phyloP scores from a whole-genome alignment of 257 asterid species.

The Craterostigma plantagineum region DNA sequence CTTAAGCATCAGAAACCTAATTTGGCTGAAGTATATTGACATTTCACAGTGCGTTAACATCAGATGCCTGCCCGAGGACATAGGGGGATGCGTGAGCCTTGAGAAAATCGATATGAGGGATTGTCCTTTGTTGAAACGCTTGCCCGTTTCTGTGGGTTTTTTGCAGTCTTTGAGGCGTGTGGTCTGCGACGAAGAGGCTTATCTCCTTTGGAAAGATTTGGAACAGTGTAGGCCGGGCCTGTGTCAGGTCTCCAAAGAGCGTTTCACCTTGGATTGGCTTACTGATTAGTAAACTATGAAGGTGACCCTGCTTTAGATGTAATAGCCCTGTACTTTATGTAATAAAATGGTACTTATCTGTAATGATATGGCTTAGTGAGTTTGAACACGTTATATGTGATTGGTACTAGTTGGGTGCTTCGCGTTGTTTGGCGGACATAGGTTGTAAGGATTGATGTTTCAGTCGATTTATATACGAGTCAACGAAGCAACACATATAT shows the following conservation, averaged over 20 bases:
- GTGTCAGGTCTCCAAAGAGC: conserved; percentile 53
- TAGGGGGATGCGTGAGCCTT: conserved; percentile 43
- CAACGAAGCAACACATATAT: no score
- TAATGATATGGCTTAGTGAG: no score
- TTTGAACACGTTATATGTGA: no score
- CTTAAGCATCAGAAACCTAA: conserved; percentile 25
- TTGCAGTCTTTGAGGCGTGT: conserved; percentile 33
- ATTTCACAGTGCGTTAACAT: conserved; percentile 58
- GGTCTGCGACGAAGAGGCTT: conserved; percentile 60
- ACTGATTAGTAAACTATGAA: conserved; percentile 18
- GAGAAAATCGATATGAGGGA: conserved; percentile 91
- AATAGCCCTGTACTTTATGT: no score
- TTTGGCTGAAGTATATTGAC: conserved; percentile 41
- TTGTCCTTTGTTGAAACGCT: conserved; percentile 34
- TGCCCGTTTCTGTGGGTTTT: conserved; percentile 33
- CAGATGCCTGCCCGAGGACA: conserved; percentile 50
- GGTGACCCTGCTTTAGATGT: no score
- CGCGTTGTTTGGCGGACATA: no score
- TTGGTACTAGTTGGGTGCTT: no score
- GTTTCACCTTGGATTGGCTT: conserved; percentile 72
- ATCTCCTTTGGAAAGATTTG: conserved; percentile 45
- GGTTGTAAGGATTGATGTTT: not conserved
- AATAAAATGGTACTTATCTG: no score
- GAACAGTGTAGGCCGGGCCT: conserved; percentile 38
- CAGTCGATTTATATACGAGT: no score